Evolutionary conservation across 768 basidiomycete species (phyloP).

Genomic region (Agaricus blazei): DNA sequence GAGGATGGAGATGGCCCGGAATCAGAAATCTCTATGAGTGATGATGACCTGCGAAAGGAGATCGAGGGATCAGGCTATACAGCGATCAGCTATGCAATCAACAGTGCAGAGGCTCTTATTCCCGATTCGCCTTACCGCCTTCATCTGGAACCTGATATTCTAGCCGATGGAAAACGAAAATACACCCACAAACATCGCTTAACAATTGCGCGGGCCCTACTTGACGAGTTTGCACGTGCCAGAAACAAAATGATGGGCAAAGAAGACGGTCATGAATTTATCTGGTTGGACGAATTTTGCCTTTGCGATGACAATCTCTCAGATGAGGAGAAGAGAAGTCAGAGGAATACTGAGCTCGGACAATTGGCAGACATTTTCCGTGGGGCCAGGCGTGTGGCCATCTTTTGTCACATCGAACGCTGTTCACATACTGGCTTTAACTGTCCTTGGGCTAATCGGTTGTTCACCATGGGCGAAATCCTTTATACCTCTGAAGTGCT

Average conservation of each 20-base stretch:
- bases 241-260: background rate
- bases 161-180: background rate
- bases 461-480: slow-evolving; percentile 8
- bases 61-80: background rate
- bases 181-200: background rate
- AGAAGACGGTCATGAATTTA: slow-evolving; percentile 1
- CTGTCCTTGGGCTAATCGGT: slow-evolving; percentile 6
- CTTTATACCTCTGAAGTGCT: background rate
- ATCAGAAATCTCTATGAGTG: background rate
- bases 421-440: slow-evolving; percentile 2
- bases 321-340: background rate
- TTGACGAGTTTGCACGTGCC: background rate
- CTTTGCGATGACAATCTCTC: background rate
- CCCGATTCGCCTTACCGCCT: background rate
- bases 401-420: slow-evolving; percentile 1
- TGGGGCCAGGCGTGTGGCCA: background rate
- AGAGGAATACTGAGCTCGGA: slow-evolving; percentile 1
- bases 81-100: slow-evolving; percentile 7
- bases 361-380: slow-evolving; percentile 9
- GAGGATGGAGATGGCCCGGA: background rate
- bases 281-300: slow-evolving; percentile 9
- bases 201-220: background rate
- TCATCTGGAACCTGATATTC: background rate
- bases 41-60: background rate
- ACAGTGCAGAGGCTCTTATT: background rate